Conservation (phyloP, 1,284 basidiomycete genomes). For the Abortiporus biennis region DNA sequence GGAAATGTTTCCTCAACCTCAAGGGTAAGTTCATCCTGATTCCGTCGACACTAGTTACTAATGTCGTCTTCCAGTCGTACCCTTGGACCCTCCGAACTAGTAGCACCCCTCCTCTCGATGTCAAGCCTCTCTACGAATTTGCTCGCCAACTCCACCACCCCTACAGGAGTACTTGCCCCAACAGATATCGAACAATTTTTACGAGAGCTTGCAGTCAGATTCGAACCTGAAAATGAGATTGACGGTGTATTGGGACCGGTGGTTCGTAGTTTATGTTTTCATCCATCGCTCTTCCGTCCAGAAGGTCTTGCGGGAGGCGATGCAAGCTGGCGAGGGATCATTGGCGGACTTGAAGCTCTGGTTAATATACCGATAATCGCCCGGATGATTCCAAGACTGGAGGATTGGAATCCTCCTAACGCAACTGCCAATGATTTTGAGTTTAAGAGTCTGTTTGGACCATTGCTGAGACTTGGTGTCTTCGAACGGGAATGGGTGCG, state of each 20-base stretch:
- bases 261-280: conserved; percentile 51
- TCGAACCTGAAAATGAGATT: conserved; percentile 44
- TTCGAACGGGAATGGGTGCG: conserved; percentile 86
- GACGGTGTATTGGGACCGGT: conserved; percentile 44
- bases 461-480: conserved; percentile 75
- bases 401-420: conserved; percentile 62
- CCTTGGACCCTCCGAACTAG: conserved; percentile 74
- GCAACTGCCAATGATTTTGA: conserved; percentile 62
- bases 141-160: conserved; percentile 38
- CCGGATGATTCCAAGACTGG: conserved; percentile 65
- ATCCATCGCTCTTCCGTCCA: conserved; percentile 52
- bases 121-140: conserved; percentile 61
- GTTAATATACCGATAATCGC: conserved; percentile 84
- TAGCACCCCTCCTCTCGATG: conserved; percentile 67
- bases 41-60: too few species aligned
- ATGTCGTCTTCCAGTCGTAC: too few species aligned
- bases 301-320: conserved; percentile 68
- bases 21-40: conserved; percentile 46
- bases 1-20: conserved; percentile 89
- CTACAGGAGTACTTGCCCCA: conserved; percentile 33
- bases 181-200: conserved; percentile 67
- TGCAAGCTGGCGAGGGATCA: conserved; percentile 80
- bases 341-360: conserved; percentile 78
- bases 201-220: conserved; percentile 64
- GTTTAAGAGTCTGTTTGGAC: conserved; percentile 67